Evolutionary conservation across 169 alveolate genomes (phyloP), one percentile per base, ranked within the genome.

Genomic region (Plasmodium yoelii): DNA sequence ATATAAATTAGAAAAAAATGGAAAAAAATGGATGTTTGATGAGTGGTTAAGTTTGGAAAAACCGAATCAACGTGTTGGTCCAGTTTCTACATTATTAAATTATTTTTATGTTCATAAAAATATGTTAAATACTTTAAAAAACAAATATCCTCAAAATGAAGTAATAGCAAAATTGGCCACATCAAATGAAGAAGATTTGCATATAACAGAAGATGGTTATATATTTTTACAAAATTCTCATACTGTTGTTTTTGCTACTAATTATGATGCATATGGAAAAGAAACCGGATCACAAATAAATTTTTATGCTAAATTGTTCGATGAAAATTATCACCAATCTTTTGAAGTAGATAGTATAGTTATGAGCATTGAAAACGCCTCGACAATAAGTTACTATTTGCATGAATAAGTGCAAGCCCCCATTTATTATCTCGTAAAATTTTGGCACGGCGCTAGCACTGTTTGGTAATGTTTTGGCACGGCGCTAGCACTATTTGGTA

Each of bases 251-350:
- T 82, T 68, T 24, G 26, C 49, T 34, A 7, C 84, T 13, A 82
- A 82, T 42, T 55, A 65, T 44, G 90, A 82, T 68, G 53, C 90
- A 1, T 82, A 82, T 61, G 90, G 86, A 39, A 18, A 18, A n/a
- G 72, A 82, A 5, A 82, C 86, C 8, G 84, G 80, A 24, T 56
- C 90, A 10, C 55, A 61, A 5, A 44, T 82, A 26, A 82, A 82
- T 60, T 82, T 82, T 9, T 82, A 82, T 63, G 47, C 86, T 5
- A 53, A 63, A 12, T 18, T 82, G 5, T 61, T 68, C 60, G 69
- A 57, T 26, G 90, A 82, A 39, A 69, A 82, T 49, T 82, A 56
- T 46, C 69, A 82, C 24, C 82, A 65, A 18, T 65, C 82, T 19
- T 82, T 82, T 51, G 57, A 46, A 9, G 68, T 68, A 4, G 72